Evolutionary conservation across 805 yeast species (phyloP).

Genomic region (Cephaloascus fragrans): DNA sequence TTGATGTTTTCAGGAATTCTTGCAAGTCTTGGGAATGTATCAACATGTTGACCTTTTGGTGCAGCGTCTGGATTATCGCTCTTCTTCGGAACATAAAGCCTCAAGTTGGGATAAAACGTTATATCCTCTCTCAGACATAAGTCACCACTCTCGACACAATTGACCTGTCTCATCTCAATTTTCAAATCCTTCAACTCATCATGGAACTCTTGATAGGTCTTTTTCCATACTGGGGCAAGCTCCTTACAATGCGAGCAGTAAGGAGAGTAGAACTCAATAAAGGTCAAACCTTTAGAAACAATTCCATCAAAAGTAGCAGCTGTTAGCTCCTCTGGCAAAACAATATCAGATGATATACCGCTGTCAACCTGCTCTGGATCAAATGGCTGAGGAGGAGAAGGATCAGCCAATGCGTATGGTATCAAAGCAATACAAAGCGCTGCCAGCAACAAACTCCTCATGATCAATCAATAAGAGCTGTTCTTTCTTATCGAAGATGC

Average conservation of each 20-base stretch:
- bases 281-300: constrained; percentile 46
- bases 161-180: constrained; percentile 62
- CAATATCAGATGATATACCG: no score
- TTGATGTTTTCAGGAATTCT: constrained; percentile 40
- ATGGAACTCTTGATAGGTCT: constrained; percentile 42
- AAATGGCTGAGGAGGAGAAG: no score
- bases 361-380: no score
- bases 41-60: constrained; percentile 24
- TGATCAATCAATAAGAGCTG: no score
- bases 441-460: no score
- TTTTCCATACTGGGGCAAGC: constrained; percentile 78
- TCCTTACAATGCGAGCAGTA: constrained; percentile 75
- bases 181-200: constrained; percentile 32
- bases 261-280: constrained; percentile 88
- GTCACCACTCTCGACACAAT: constrained; percentile 83
- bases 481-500: no score
- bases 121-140: constrained; percentile 64
- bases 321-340: constrained; percentile 43
- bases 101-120: constrained; percentile 56
- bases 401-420: no score
- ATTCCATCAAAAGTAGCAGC: constrained; percentile 38
- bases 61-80: constrained; percentile 11
- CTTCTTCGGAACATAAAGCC: constrained; percentile 55
- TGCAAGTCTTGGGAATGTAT: constrained; percentile 36
- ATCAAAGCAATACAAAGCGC: no score